phyloP scores from a whole-genome alignment of 805 yeast genomes.

The Debaryomyces maramus region DNA sequence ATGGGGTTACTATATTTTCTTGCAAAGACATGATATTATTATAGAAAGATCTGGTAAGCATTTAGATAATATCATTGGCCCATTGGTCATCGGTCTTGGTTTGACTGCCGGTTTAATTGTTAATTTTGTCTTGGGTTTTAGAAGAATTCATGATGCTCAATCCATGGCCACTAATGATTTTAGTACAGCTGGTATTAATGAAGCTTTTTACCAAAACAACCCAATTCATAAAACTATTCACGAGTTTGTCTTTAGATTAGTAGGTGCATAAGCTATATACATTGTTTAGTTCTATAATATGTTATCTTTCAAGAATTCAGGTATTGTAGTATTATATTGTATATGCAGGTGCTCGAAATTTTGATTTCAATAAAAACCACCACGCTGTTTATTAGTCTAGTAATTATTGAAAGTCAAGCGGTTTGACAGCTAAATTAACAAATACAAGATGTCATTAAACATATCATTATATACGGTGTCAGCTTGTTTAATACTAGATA shows the following conservation, averaged over 20 bases:
- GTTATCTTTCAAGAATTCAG: background rate
- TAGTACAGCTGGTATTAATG: slow-evolving; percentile 23
- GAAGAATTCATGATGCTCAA: slow-evolving; percentile 15
- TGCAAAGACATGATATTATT: slow-evolving; percentile 69
- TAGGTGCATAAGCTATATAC: slow-evolving; percentile 12
- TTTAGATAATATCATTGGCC: slow-evolving; percentile 88
- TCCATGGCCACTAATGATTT: slow-evolving; percentile 5
- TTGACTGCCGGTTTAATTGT: slow-evolving; percentile 63
- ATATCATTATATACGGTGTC: slow-evolving; percentile 78
- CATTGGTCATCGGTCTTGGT: slow-evolving; percentile 72
- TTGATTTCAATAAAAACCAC: slow-evolving; percentile 6
- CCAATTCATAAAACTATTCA: slow-evolving; percentile 36
- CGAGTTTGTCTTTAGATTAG: slow-evolving; percentile 30
- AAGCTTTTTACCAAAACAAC: slow-evolving; percentile 30
- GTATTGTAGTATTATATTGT: background rate
- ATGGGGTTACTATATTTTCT: slow-evolving; percentile 86
- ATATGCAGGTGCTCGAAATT: background rate
- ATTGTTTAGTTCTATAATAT: background rate
- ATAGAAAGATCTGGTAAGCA: slow-evolving; percentile 82
- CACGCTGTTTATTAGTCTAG: slow-evolving; percentile 7
- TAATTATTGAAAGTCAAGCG: too few species aligned
- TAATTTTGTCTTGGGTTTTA: slow-evolving; percentile 69
- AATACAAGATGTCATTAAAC: slow-evolving; percentile 41
- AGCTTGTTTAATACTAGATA: slow-evolving; percentile 79
- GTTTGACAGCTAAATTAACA: too few species aligned